phyloP scores from a whole-genome alignment of 2,329 filamentous ascomycete genomes.

The Diaporthe sp. region DNA sequence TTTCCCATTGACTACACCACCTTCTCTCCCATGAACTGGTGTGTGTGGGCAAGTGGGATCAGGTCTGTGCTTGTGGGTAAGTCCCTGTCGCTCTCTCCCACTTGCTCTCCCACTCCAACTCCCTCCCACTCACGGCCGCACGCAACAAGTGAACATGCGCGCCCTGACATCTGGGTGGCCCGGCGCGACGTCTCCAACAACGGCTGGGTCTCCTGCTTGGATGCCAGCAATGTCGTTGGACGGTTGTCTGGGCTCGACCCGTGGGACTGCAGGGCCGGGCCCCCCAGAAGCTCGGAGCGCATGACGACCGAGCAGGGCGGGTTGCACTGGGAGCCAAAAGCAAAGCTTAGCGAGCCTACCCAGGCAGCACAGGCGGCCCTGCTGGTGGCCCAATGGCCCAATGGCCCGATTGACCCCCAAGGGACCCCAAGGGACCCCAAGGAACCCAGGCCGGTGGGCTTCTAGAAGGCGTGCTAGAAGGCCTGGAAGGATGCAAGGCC shows the following conservation, averaged over 20 bases:
- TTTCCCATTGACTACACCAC: constrained; percentile 2
- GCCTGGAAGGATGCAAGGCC: constrained; percentile 24
- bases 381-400: constrained; percentile 13
- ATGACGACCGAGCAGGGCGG: constrained; percentile 29
- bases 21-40: constrained; percentile 21
- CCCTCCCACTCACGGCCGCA: not conserved
- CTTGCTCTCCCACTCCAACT: not conserved
- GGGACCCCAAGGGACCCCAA: too few relatives aligned
- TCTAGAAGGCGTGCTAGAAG: constrained; percentile 40
- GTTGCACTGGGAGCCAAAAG: constrained; percentile 36
- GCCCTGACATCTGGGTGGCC: constrained; percentile 14
- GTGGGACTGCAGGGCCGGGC: constrained; percentile 15
- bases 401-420: not conserved
- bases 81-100: not conserved
- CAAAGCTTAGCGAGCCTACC: constrained; percentile 31
- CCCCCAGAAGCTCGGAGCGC: constrained; percentile 39
- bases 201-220: constrained; percentile 11
- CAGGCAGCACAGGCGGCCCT: not conserved
- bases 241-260: constrained; percentile 24
- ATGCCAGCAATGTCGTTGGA: constrained; percentile 25
- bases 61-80: constrained; percentile 17
- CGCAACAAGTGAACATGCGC: not conserved
- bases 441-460: constrained; percentile 15
- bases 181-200: constrained; percentile 2
- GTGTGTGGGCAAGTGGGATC: constrained; percentile 12